These are phyloP conservation scores for Tolypocladium nubicola DNA, from an alignment of 2,329 filamentous ascomycete genomes.

Conservation along the genomic window DNA sequence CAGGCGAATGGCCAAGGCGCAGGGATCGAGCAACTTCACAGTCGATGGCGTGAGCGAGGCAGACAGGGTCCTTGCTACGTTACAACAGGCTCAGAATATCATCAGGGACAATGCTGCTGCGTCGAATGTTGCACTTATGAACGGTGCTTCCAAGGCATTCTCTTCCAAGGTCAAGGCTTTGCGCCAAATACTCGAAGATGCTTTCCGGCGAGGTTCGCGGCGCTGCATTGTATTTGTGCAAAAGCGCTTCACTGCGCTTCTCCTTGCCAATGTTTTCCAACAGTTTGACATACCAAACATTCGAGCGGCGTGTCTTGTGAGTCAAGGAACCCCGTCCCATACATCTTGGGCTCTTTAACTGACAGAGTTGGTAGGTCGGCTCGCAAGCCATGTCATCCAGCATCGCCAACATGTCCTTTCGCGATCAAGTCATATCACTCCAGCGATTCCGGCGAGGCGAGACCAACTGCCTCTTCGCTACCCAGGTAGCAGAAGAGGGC, in stretches of 20 bases:
- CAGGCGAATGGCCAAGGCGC: conserved; percentile 42
- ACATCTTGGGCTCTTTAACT: neutral
- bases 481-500: conserved; percentile 57
- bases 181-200: conserved; percentile 44
- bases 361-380: conserved; percentile 16
- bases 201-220: conserved; percentile 45
- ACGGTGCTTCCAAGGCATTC: conserved; percentile 27
- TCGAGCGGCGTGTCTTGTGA: conserved; percentile 51
- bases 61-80: conserved; percentile 40
- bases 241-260: conserved; percentile 62
- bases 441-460: conserved; percentile 49
- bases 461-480: conserved; percentile 55
- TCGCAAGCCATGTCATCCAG: conserved; percentile 22
- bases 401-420: conserved; percentile 56
- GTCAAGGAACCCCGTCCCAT: conserved; percentile 4
- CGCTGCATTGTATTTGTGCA: conserved; percentile 81
- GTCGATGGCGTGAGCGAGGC: conserved; percentile 7
- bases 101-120: conserved; percentile 36
- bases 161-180: conserved; percentile 67
- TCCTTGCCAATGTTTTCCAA: conserved; percentile 61
- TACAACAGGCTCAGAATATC: conserved; percentile 47
- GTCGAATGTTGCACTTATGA: neutral
- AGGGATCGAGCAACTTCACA: conserved; percentile 28
- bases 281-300: conserved; percentile 44
- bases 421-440: conserved; percentile 64